phyloP scores from a whole-genome alignment of 352 stramenopile species.

The Phytophthora rubi region DNA sequence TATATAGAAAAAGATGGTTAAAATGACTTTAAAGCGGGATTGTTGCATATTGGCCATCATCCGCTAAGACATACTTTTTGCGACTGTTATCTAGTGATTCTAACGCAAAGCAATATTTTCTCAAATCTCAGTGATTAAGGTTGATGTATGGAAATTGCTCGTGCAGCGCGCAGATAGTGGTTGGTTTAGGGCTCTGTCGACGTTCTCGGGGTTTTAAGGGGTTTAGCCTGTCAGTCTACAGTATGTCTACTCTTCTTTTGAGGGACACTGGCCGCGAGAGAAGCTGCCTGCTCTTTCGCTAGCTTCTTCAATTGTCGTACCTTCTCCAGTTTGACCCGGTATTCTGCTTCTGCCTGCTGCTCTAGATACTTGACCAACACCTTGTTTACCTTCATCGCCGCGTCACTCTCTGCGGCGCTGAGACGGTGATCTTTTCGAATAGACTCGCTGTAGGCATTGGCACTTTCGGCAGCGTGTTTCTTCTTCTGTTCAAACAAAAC shows the following conservation, averaged over 20 bases:
- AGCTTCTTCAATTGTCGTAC: constrained; percentile 51
- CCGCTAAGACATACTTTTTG: no score
- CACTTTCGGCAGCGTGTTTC: constrained; percentile 60
- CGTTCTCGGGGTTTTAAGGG: no score
- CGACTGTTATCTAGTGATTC: no score
- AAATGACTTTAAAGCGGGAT: no score
- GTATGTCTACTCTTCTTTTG: constrained; percentile 5
- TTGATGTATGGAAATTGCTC: no score
- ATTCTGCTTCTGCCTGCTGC: constrained; percentile 51
- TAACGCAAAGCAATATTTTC: no score
- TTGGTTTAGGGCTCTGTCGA: no score
- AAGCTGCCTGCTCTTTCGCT: constrained; percentile 19
- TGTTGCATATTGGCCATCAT: no score
- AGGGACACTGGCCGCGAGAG: neutral
- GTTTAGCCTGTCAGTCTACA: neutral
- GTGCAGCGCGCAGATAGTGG: no score
- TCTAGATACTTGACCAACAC: constrained; percentile 59
- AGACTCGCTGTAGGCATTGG: constrained; percentile 25
- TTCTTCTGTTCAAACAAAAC: constrained; percentile 44
- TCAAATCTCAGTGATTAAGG: no score
- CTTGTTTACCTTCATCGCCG: constrained; percentile 17
- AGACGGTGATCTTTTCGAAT: constrained; percentile 19
- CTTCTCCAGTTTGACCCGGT: constrained; percentile 56
- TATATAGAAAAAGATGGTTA: no score
- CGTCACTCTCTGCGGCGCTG: constrained; percentile 13